A percentile compares a stretch with the other conserved stretches of the same genome.
Conservation (phyloP, 2,329 filamentous ascomycete species). For the Polytolypa hystricis region DNA sequence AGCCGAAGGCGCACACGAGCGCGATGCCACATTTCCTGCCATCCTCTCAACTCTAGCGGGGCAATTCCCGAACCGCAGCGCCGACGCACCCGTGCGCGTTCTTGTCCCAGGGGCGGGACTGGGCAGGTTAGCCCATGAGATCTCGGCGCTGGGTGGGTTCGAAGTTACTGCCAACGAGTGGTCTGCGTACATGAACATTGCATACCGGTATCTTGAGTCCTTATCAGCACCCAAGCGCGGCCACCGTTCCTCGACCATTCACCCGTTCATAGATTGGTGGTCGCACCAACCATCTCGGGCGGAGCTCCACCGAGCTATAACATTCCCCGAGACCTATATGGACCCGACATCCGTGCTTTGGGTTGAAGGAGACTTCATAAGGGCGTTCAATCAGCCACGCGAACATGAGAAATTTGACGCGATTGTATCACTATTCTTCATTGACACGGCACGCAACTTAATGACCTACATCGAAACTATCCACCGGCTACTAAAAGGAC, state of each 20-base stretch:
- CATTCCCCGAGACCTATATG: slow-evolving; percentile 34
- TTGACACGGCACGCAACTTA: slow-evolving; percentile 49
- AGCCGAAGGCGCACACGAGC: slow-evolving; percentile 36
- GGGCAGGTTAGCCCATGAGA: slow-evolving; percentile 42
- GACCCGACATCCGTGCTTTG: slow-evolving; percentile 33
- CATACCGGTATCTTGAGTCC: slow-evolving; percentile 35
- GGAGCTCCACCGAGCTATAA: slow-evolving; percentile 38
- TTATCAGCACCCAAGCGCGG: neutral
- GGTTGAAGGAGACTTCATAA: slow-evolving; percentile 48
- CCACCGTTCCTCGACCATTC: slow-evolving; percentile 22
- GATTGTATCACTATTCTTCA: slow-evolving; percentile 49
- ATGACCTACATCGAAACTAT: slow-evolving; percentile 47
- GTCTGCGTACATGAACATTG: slow-evolving; percentile 47
- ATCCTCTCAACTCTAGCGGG: slow-evolving; percentile 19
- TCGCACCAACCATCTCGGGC: slow-evolving; percentile 42
- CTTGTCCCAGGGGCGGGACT: slow-evolving; percentile 45
- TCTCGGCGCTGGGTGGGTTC: slow-evolving; percentile 37
- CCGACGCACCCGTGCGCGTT: slow-evolving; percentile 24
- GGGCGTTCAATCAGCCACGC: slow-evolving; percentile 19
- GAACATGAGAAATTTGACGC: slow-evolving; percentile 32
- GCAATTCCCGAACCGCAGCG: slow-evolving; percentile 7
- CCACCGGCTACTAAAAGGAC: slow-evolving; percentile 32
- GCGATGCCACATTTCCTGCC: slow-evolving; percentile 29
- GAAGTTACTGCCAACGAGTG: slow-evolving; percentile 48
- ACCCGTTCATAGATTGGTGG: slow-evolving; percentile 47